Evolutionary conservation across 2,329 filamentous ascomycete genomes (phyloP), one percentile per base, ranked within the genome.

Genomic region (Ophiosphaerella herpotricha): DNA sequence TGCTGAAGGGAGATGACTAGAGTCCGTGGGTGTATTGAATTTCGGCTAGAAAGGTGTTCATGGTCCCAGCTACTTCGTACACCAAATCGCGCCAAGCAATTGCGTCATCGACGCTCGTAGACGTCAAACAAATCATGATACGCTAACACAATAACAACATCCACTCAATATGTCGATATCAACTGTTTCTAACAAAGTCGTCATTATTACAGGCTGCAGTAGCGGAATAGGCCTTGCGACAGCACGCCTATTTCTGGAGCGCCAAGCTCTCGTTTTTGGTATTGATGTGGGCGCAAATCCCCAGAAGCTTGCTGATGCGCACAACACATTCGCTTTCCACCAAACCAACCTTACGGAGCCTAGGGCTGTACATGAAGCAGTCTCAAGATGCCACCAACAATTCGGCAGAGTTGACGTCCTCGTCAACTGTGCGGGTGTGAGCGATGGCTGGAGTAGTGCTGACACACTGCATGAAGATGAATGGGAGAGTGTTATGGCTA

Each of bases 371-470:
- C 57, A 61, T 9, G 57, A 63, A 39, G 63, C 62, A 1, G 58
- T 68, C 2, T 60, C 62, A 1, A 59, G 58, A 18, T 67, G 65
- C 21, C 46, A 61, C 9, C 53, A 51, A n/a, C 58, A 60, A 36
- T 55, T 59, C 36, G 58, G 61, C 5, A 58, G 55, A 33, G 59
- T 68, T 33, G 76, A 80, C 52, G 68, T 77, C 9, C 66, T 80
- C n/a, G 66, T 76, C 39, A 79, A 80, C 48, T 70, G 76, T 21
- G 77, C 77, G 0, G 77, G 77, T 23, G 59, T 79, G 14, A 74
- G 75, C 58, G 77, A 79, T 62, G 67, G 66, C 18, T 77, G 74
- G 54, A 67, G 66, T 42, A 68, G 69, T 26, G 76, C 73, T 5
- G 75, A 75, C 43, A 68, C 65, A 2, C 57, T 76, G 18, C 66